phyloP scores from a whole-genome alignment of 148 eudicot genomes.

The Suaeda aralocaspica region DNA sequence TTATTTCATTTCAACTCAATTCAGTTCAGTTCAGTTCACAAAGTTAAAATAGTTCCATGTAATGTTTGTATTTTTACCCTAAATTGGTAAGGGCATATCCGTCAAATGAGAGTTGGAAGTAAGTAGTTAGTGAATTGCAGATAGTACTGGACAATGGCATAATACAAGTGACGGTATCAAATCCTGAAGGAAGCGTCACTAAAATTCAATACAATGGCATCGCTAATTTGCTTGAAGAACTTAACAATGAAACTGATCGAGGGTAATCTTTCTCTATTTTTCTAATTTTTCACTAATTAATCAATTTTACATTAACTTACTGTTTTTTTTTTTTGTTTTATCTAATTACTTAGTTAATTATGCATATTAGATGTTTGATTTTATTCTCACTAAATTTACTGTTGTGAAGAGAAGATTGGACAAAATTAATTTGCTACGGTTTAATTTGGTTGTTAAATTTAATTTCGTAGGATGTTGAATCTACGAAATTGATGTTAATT shows the following conservation, averaged over 20 bases:
- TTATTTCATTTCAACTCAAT: too few species aligned
- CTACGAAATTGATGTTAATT: too few species aligned
- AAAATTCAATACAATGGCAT: conserved; percentile 55
- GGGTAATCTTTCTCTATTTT: conserved; percentile 38
- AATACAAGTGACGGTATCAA: conserved; percentile 42
- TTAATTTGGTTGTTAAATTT: too few species aligned
- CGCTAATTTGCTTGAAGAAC: conserved; percentile 53
- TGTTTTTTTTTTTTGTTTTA: background rate
- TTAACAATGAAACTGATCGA: conserved; percentile 44
- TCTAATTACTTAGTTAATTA: background rate
- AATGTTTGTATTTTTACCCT: too few species aligned
- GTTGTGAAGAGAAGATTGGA: background rate
- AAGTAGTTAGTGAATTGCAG: conserved; percentile 39
- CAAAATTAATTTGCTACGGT: too few species aligned
- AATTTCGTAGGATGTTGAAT: too few species aligned
- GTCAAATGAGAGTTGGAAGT: too few species aligned
- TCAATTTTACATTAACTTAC: too few species aligned
- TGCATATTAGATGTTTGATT: background rate
- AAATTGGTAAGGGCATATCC: too few species aligned
- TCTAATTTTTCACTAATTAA: background rate
- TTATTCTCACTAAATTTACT: background rate
- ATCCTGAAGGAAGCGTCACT: conserved; percentile 57
- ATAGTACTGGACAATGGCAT: conserved; percentile 65
- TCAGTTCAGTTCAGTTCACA: too few species aligned
- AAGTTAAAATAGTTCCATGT: too few species aligned